phyloP scores from a whole-genome alignment of 345 rosid species.

The Punica granatum region DNA sequence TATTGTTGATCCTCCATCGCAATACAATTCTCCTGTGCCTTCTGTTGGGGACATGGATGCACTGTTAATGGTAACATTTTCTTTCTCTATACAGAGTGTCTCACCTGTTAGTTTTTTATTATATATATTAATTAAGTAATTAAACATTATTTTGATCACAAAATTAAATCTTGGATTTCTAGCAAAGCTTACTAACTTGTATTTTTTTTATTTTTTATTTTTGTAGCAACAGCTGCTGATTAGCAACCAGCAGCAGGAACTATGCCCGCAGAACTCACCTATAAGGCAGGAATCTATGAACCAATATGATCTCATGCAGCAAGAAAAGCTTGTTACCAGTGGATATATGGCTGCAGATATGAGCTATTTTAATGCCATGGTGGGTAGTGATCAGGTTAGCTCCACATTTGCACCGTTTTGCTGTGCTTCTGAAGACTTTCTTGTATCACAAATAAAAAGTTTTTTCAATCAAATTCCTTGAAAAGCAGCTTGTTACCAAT shows the following conservation, averaged over 20 bases:
- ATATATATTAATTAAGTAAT: neutral
- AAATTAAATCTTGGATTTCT: neutral
- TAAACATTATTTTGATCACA: neutral
- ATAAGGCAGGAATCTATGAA: slow-evolving; percentile 41
- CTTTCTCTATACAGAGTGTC: slow-evolving; percentile 1
- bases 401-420: neutral
- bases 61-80: slow-evolving; percentile 32
- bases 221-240: slow-evolving; percentile 39
- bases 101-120: neutral
- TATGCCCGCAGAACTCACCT: slow-evolving; percentile 31
- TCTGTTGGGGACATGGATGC: slow-evolving; percentile 37
- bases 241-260: slow-evolving; percentile 29
- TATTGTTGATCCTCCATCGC: slow-evolving; percentile 32
- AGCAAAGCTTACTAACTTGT: neutral
- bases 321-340: slow-evolving; percentile 33
- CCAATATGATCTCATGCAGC: slow-evolving; percentile 33
- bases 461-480: neutral
- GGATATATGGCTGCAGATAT: no score
- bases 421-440: neutral
- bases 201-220: slow-evolving; percentile 19
- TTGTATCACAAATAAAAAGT: neutral
- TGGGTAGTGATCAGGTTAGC: no score
- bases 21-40: slow-evolving; percentile 23
- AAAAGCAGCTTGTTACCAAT: neutral
- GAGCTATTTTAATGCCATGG: no score